A percentile compares a stretch with the other conserved stretches of the same genome.
phyloP scores from a whole-genome alignment of 129 eudicot species.

The Helianthus tuberosus region DNA sequence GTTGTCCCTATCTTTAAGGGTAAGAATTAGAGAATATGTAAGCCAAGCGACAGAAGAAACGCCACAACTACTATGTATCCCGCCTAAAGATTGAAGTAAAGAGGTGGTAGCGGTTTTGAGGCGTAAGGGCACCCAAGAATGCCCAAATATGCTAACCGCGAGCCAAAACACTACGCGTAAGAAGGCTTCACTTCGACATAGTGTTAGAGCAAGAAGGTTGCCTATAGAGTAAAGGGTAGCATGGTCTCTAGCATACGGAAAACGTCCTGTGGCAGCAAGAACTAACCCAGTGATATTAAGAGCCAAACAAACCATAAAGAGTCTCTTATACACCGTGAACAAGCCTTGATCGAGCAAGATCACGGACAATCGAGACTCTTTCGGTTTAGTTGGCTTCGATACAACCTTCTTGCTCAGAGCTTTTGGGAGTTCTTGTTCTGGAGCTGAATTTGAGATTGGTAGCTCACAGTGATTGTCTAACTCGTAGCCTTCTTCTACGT shows the following conservation, averaged over 20 bases:
- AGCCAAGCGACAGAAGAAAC: constrained; percentile 73
- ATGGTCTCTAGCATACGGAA: constrained; percentile 51
- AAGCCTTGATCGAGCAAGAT: constrained; percentile 80
- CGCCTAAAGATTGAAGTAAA: constrained; percentile 71
- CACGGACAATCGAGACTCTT: constrained; percentile 53
- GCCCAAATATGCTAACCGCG: constrained; percentile 55
- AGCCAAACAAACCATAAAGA: constrained; percentile 49
- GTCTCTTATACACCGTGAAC: constrained; percentile 70
- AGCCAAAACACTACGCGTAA: constrained; percentile 63
- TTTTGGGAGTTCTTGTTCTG: constrained; percentile 21
- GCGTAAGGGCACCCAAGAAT: constrained; percentile 60
- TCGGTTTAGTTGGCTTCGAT: constrained; percentile 26
- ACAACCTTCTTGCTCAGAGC: constrained; percentile 29
- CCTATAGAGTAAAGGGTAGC: constrained; percentile 62
- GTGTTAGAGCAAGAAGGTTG: constrained; percentile 56
- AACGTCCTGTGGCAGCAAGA: constrained; percentile 57
- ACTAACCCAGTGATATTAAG: constrained; percentile 51
- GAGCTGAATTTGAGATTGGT: constrained; percentile 11
- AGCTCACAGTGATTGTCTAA: constrained; percentile 13
- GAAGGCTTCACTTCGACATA: constrained; percentile 72
- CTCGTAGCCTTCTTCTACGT: constrained; percentile 52
- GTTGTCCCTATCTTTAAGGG: constrained; percentile 56
- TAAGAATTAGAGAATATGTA: constrained; percentile 54
- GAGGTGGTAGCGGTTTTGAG: constrained; percentile 60
- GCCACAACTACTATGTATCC: constrained; percentile 80